Evolutionary conservation across 2,329 filamentous ascomycete species (phyloP).

Genomic region (Alternaria postmessia): DNA sequence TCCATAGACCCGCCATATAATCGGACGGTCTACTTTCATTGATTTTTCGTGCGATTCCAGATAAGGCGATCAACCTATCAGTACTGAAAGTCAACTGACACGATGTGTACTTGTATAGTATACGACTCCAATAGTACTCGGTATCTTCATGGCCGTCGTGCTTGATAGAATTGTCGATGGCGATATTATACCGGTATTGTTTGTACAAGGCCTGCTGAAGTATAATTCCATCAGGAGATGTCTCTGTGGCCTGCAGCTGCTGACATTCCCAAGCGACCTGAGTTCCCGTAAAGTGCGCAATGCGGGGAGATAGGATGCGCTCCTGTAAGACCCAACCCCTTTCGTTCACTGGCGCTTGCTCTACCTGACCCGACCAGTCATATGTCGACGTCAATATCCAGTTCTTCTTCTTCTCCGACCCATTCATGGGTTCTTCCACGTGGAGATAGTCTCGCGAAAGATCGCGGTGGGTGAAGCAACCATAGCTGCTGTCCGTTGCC

Average conservation of each 20-base stretch:
- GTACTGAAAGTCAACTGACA: background rate
- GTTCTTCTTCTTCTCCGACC: accelerated
- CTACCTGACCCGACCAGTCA: accelerated
- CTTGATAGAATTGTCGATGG: background rate
- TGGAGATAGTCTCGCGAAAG: background rate
- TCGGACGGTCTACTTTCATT: background rate
- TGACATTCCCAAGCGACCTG: background rate
- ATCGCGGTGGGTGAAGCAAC: background rate
- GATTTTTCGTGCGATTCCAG: background rate
- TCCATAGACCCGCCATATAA: background rate
- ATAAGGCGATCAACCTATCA: background rate
- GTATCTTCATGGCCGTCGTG: background rate
- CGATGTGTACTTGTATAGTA: background rate
- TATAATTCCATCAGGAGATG: background rate
- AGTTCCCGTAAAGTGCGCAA: background rate
- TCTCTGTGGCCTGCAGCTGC: background rate
- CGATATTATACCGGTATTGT: background rate
- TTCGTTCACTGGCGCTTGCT: background rate
- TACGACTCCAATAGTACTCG: background rate
- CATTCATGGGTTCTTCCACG: background rate
- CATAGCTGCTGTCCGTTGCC: background rate
- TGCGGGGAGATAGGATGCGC: background rate
- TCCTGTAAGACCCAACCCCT: background rate
- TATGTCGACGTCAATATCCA: background rate
- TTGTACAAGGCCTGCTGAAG: background rate